Base-by-base conservation (phyloP, 257 asterid species). In the Solanum sitiens region DNA sequence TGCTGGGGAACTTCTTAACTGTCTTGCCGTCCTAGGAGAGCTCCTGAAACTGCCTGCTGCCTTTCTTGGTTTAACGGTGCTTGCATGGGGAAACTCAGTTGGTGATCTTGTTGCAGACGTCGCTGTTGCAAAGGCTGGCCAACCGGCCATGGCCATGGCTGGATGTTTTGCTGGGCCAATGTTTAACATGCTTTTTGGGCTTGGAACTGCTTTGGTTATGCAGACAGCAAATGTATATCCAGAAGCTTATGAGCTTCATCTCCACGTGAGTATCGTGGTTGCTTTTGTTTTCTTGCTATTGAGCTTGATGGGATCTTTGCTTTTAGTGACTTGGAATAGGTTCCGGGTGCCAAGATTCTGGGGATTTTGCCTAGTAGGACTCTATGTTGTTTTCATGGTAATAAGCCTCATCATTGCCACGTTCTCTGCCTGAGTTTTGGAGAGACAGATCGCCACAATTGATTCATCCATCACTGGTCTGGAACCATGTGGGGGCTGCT, bases 121-220 rank as follows among this genome's bases (percentile, higher is more conserved):
- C 77, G 98, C 98, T 4, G 97, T 97, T 4, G 98, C 99, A 27
- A 95, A 92, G 91, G 98, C 99, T 2, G 99, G 99, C 40, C 99
- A 95, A 80, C 99, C 99, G 0, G 99, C 99, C 10, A 96, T 97
- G 99, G 99, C 99, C 37, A 96, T 97, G 99, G 99, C 99, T 0
- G 98, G 99, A 20, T 97, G 99, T 95, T 97, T 97, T 42, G 99
- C 98, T 0, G 93, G 99, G 72, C 99, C 99, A 1, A 97, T 97
- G 99, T 97, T 97, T 90, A 97, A 97, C 92, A 94, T 97, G 99
- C 96, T 96, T 32, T 94, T 97, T 15, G 99, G 99, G 59, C 97
- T 96, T 13, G 99, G 99, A 61, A 92, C 98, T 8, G 99, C 95
- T 76, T 88, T 97, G 83, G 98, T 94, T 75, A 94, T 97, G 86